Base-by-base conservation (phyloP, 2,329 filamentous ascomycete species). In the Didymosphaeria variabile region DNA sequence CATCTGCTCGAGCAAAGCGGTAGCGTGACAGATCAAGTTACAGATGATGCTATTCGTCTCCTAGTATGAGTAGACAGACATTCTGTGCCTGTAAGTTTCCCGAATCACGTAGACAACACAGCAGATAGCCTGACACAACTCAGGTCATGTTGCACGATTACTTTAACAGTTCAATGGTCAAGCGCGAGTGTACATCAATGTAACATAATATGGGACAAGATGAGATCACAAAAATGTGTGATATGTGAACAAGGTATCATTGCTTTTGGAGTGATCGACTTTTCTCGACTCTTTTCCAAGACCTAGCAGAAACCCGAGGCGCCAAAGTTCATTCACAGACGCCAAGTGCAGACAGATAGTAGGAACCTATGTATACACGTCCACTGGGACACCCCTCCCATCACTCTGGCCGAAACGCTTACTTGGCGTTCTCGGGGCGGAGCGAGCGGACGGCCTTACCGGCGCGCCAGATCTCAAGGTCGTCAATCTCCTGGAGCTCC, bases 381-480 rank as follows among this genome's bases (percentile, higher is more conserved):
- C 60, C 29, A 51, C 54, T 31, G 29, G 36, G 53, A 55, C 53
- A 46, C 64, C 47, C 55, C 54, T 49, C 42, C 19, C 47, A 49
- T 38, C 38, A 52, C 38, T 34, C 32, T 21, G 42, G 19, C 42
- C 42, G 7, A 8, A 46, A 49, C 49, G 57, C 61, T 57, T 77
- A 76, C 65, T 78, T 75, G 58, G 67, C 57, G 69, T 79, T 79
- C 74, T 79, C 77, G 45, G 77, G 77, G 57, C 77, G 74, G 57
- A 79, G 75, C 34, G 67, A 72, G 71, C 94, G 91, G 77, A 99
- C 95, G 75, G 95, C 92, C 90, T 97, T 98, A 82, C 95, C 95
- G 69, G 95, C 95, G 79, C 92, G 89, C 95, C 95, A 99, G 89
- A 99, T 99, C 89, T 99, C 95, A 78, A 99, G 86, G 79, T 93